These are phyloP conservation scores for Quercus parvula DNA, from an alignment of 306 rosid species.

Conservation along the genomic window DNA sequence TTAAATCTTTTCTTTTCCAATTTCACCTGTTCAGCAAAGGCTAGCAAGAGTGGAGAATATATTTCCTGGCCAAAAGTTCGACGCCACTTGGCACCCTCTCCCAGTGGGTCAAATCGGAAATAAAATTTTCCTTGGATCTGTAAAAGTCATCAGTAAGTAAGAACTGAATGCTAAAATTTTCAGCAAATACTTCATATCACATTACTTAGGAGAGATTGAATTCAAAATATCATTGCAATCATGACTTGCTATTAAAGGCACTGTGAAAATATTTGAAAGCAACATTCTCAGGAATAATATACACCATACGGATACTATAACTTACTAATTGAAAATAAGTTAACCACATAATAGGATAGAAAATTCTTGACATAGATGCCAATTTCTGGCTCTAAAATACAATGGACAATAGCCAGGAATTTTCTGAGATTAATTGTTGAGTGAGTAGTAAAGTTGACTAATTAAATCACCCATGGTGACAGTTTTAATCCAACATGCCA, in stretches of 20 bases:
- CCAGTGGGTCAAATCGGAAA: conserved; percentile 78
- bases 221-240: background rate
- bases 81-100: conserved; percentile 95
- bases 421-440: background rate
- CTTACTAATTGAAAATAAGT: background rate
- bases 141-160: background rate
- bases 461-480: background rate
- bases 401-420: background rate
- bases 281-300: background rate
- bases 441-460: background rate
- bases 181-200: background rate
- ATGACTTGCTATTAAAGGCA: background rate
- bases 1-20: background rate
- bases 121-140: conserved; percentile 82
- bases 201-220: background rate
- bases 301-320: background rate
- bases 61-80: conserved; percentile 90
- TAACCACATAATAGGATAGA: background rate
- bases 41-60: conserved; percentile 82
- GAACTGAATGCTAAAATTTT: conserved; percentile 5
- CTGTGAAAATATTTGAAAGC: background rate
- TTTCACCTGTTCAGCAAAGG: conserved; percentile 69
- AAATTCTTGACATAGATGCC: background rate
- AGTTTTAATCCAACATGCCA: background rate
- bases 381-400: background rate